Base-by-base conservation (phyloP, 2,329 filamentous ascomycete genomes). In the Zasmidium cellare region DNA sequence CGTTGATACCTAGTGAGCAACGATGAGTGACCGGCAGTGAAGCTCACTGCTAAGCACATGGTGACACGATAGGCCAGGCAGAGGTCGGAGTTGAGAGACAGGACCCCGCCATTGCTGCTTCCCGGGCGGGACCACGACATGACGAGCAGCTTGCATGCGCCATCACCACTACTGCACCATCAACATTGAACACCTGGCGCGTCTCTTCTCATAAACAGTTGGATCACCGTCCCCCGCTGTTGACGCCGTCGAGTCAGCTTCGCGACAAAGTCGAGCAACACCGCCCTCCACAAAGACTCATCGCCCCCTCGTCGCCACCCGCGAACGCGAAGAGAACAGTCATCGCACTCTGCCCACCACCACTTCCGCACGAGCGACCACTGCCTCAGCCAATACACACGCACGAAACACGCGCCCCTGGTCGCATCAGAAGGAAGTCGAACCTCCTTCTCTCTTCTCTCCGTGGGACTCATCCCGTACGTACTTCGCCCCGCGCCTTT, bases 401-500 rank as follows among this genome's bases (percentile, higher is more conserved):
- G 18, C 3, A 22, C 49, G 44, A 48, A 11, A 35, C 12, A 20
- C 6, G 6, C 25, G 16, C 14, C 19, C 48, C 16, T 57, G 55
- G 55, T 35, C 44, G 28, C 28, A 28, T 22, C 24, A 31, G 16
- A 23, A 48, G 49, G 49, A 57, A 24, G 19, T n/a, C 44, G 25
- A 5, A n/a, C 11, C n/a, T 25, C 19, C 23, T n/a, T 51, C 25
- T 45, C 47, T 57, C 45, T 44, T n/a, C 24, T 46, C 47, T 49
- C 41, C 60, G 48, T 50, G 31, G 59, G 60, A 56, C 55, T 55
- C 53, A 56, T 77, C 73, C 77, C 74, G 66, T 73, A 74, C 74
- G 66, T 73, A 74, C 80, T 82, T 82, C 79, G 75, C 74, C 67
- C 66, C 67, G 77, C 79, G 78, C 89, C 89, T 92, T 93, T 91